Conservation (phyloP, 202 grass and related monocot species). For the Panicum virgatum region DNA sequence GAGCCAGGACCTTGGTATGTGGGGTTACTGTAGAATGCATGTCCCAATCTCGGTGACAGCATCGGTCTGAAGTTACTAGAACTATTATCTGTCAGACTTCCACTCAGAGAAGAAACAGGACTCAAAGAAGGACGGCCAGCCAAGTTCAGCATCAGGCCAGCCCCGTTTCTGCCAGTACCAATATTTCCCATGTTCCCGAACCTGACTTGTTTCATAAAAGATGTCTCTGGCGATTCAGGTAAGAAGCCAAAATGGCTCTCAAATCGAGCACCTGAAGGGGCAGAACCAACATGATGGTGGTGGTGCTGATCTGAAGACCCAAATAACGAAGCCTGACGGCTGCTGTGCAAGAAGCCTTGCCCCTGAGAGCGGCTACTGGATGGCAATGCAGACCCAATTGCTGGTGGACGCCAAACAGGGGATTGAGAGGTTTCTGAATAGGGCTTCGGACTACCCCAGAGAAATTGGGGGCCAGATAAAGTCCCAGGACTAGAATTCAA, state of each 20-base stretch:
- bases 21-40: conserved; percentile 54
- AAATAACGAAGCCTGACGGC: conserved; percentile 50
- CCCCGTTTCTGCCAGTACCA: conserved; percentile 49
- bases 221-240: conserved; percentile 69
- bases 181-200: conserved; percentile 69
- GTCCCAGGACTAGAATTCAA: conserved; percentile 67
- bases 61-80: conserved; percentile 58
- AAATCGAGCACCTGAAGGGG: conserved; percentile 81
- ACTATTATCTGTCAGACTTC: conserved; percentile 60
- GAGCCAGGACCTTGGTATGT: conserved; percentile 53
- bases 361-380: conserved; percentile 60
- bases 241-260: conserved; percentile 87
- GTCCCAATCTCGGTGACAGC: conserved; percentile 66
- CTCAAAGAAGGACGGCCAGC: conserved; percentile 46
- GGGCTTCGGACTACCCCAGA: conserved; percentile 89
- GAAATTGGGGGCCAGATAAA: conserved; percentile 86
- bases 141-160: conserved; percentile 66
- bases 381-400: conserved; percentile 48
- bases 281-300: conserved; percentile 81
- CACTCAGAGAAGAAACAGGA: conserved; percentile 53
- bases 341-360: conserved; percentile 63
- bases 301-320: conserved; percentile 59
- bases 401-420: conserved; percentile 62
- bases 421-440: conserved; percentile 79
- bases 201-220: conserved; percentile 71